Percentiles rank a stretch among this genome's conserved stretches.
Evolutionary conservation across 2,329 filamentous ascomycete species (phyloP).

Genomic region (Graphilbum ipis-grandicollis): DNA sequence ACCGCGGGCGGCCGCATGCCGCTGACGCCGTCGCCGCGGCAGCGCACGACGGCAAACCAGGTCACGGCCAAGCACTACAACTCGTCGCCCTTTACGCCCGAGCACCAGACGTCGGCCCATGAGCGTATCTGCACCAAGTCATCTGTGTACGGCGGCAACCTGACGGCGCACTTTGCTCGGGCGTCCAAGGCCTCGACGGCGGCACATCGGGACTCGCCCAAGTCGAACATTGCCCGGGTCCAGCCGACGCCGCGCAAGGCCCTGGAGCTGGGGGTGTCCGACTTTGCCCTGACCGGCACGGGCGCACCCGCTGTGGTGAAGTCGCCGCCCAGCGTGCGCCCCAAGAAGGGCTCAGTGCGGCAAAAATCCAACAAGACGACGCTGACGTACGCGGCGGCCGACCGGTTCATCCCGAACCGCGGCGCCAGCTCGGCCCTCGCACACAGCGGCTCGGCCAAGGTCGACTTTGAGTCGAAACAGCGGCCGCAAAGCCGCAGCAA

Average conservation of each 20-base stretch:
- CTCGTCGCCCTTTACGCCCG: conserved; percentile 66
- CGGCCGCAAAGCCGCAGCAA: conserved; percentile 52
- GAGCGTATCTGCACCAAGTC: conserved; percentile 41
- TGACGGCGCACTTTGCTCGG: conserved; percentile 63
- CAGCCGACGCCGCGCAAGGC: conserved; percentile 62
- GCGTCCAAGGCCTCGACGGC: conserved; percentile 44
- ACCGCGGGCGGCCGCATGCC: conserved; percentile 91
- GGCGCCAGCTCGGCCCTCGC: conserved; percentile 75
- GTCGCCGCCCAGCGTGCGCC: conserved; percentile 39
- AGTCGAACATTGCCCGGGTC: conserved; percentile 78
- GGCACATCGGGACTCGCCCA: conserved; percentile 76
- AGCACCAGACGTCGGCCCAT: conserved; percentile 35
- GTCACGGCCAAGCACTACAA: conserved; percentile 34
- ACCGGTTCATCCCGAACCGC: conserved; percentile 94
- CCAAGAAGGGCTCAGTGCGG: conserved; percentile 34
- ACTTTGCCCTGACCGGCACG: conserved; percentile 80
- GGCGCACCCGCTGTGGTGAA: conserved; percentile 43
- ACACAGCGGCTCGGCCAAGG: conserved; percentile 68
- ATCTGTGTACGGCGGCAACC: conserved; percentile 65
- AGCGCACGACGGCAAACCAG: conserved; percentile 33
- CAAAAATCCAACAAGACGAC: conserved; percentile 56
- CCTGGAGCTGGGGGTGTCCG: conserved; percentile 79
- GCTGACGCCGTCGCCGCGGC: conserved; percentile 75
- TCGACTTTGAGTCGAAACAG: conserved; percentile 52
- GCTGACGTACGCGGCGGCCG: conserved; percentile 60